Base-by-base conservation (phyloP, 2,329 filamentous ascomycete species). In the Talaromyces sp. region DNA sequence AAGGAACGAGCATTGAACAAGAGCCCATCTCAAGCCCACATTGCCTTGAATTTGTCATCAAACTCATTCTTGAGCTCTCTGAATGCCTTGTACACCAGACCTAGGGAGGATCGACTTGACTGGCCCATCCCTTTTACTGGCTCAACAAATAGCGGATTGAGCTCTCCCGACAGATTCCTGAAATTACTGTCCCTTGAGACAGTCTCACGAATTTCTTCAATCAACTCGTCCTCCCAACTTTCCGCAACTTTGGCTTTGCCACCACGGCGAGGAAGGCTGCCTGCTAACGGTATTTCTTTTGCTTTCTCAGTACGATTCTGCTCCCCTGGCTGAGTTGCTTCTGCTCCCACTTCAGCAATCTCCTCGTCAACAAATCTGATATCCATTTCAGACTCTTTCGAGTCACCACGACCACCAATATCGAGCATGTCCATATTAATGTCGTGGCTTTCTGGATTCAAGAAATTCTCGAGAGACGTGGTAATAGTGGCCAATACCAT, bases 401-500 rank as follows among this genome's bases (percentile, higher is more conserved):
- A 25, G 21, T 48, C 44, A 1, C 44, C 44, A 3, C 12, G 44
- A 16, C 44, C 44, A 16, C 44, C 23, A 2, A 48, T 12, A 48
- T 48, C 16, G 12, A 48, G 44, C 44, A 48, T 48, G 14, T 48
- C 44, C 44, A 48, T 48, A 16, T 48, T 21, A 25, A 25, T 12
- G 14, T 48, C 44, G 5, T n/a, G 25, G 12, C 44, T 12, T 16
- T 48, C 16, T 7, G 44, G 44, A 6, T 48, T 48, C 3, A 48
- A 14, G 18, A 62, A 18, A 16, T 59, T 52, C 25, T 58, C 61
- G 1, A 63, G 44, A 31, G 31, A 46, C 8, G 55, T 54, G 5
- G 33, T 18, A 14, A 63, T 55, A 9, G 55, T 54, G 1, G 55
- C 44, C 6, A 63, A 37, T 0, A 63, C 55, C 12, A 59, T 21